phyloP scores from a whole-genome alignment of 2,329 filamentous ascomycete genomes.

The Claviceps sorghi region DNA sequence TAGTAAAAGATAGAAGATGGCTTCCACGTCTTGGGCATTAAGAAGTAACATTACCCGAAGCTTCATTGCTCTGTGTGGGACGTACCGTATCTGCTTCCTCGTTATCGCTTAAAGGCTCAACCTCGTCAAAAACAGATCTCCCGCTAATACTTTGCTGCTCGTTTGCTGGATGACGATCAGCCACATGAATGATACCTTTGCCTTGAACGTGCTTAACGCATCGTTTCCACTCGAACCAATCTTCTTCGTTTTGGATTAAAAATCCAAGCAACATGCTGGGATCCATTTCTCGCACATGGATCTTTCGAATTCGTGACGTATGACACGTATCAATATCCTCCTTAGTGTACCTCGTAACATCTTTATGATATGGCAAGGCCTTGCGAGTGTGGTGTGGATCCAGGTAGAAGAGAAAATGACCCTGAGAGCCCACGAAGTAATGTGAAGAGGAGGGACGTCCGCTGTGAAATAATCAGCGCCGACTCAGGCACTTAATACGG shows the following conservation, averaged over 20 bases:
- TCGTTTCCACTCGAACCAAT: conserved; percentile 72
- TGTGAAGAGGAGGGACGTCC: conserved; percentile 81
- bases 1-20: not conserved
- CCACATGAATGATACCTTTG: conserved; percentile 75
- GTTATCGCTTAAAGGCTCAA: conserved; percentile 73
- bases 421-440: conserved; percentile 47
- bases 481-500: not conserved
- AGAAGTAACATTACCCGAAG: not conserved
- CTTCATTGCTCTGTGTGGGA: conserved; percentile 8
- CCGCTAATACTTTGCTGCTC: conserved; percentile 42
- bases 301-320: conserved; percentile 65
- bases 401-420: conserved; percentile 77
- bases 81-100: conserved; percentile 30
- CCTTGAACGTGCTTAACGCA: conserved; percentile 62
- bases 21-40: not conserved
- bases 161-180: conserved; percentile 49
- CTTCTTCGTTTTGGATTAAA: conserved; percentile 64
- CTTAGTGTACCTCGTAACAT: conserved; percentile 43
- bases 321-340: conserved; percentile 77
- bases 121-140: conserved; percentile 69
- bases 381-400: conserved; percentile 81
- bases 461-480: conserved; percentile 28
- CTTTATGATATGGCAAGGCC: conserved; percentile 48
- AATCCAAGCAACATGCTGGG: conserved; percentile 97
- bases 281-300: conserved; percentile 87